Percentiles rank a stretch among this genome's conserved stretches.
phyloP scores from a whole-genome alignment of 2,329 filamentous ascomycete species.

The Calonectria pseudoreteaudii region DNA sequence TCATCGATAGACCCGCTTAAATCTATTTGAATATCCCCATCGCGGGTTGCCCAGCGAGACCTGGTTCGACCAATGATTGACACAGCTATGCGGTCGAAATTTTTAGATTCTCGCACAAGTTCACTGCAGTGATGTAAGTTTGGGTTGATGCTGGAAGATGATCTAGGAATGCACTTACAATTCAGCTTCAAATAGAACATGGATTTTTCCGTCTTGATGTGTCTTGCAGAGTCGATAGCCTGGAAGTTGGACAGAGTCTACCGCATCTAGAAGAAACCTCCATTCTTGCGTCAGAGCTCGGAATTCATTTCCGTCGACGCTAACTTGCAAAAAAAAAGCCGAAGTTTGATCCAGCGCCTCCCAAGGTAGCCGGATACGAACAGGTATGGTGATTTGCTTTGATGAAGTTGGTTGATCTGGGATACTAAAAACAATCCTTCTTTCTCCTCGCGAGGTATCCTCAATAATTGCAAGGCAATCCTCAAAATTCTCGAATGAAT shows the following conservation, averaged over 20 bases:
- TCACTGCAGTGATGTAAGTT: neutral
- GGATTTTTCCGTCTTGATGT: neutral
- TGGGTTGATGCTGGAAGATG: neutral
- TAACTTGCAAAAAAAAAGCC: neutral
- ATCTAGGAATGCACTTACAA: neutral
- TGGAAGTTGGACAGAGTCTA: neutral
- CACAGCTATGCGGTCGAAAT: neutral
- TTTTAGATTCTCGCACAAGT: neutral
- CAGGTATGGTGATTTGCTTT: neutral
- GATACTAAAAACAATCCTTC: neutral
- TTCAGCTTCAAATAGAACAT: neutral
- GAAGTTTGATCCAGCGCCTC: neutral
- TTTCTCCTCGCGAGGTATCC: neutral
- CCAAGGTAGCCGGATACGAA: neutral
- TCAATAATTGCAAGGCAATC: neutral
- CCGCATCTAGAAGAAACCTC: neutral
- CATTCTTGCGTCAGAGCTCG: neutral
- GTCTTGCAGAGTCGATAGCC: neutral
- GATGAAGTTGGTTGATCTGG: neutral
- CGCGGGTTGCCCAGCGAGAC: neutral
- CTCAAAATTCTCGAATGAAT: neutral
- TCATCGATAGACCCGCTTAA: neutral
- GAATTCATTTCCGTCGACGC: neutral
- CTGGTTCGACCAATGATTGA: neutral
- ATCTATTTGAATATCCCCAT: neutral